Evolutionary conservation across 179 eudicot species (phyloP).

Genomic region (Spergularia azorica): DNA sequence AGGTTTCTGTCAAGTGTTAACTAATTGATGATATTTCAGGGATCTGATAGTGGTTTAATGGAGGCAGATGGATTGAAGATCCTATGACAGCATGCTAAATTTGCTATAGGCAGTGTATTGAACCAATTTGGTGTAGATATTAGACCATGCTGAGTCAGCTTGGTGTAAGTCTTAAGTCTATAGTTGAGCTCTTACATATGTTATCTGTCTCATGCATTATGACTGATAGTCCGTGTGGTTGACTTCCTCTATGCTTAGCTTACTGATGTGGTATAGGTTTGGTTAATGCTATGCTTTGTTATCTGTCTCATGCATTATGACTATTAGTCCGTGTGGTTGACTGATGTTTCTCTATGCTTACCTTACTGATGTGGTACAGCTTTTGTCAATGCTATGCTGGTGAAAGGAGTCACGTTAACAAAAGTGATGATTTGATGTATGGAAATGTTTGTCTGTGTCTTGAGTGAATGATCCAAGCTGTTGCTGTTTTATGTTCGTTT

Average conservation of each 20-base stretch:
- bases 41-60: not conserved
- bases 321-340: not conserved
- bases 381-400: no score
- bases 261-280: not conserved
- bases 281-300: no score
- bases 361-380: not conserved
- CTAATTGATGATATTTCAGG: not conserved
- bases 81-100: not conserved
- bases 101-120: not conserved
- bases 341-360: not conserved
- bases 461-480: not conserved
- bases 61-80: not conserved
- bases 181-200: not conserved
- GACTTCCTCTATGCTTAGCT: not conserved
- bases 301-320: no score
- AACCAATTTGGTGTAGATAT: not conserved
- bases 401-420: no score
- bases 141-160: not conserved
- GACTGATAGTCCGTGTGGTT: not conserved
- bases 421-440: no score
- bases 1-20: not conserved
- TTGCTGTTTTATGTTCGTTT: not conserved
- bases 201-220: not conserved
- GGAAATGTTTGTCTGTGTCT: no score
- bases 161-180: not conserved